Evolutionary conservation across 2,329 filamentous ascomycete species (phyloP).

Genomic region (Colletotrichum sp.): DNA sequence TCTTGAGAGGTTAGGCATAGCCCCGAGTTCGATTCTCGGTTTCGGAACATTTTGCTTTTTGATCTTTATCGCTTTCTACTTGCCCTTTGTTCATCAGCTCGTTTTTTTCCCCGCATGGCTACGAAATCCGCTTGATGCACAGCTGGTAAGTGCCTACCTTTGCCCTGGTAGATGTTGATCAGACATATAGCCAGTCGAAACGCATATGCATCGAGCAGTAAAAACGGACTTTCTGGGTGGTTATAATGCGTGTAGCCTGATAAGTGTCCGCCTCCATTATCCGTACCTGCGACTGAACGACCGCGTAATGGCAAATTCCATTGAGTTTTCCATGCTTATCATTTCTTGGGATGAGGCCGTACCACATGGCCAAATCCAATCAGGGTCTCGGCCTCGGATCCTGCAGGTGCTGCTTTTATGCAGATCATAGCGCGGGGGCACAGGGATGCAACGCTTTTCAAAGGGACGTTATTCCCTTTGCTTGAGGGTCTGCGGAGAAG

Average conservation of each 20-base stretch:
- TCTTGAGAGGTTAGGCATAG: constrained; percentile 5
- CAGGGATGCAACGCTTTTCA: background rate
- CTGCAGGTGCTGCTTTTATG: background rate
- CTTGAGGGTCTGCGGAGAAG: no score
- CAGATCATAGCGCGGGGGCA: background rate
- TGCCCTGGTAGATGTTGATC: background rate
- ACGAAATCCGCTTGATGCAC: background rate
- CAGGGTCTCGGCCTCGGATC: background rate
- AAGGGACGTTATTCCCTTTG: background rate
- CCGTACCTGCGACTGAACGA: background rate
- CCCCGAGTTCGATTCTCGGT: constrained; percentile 20
- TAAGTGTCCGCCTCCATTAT: background rate
- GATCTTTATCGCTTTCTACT: background rate
- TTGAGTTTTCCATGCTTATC: background rate
- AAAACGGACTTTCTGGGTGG: background rate
- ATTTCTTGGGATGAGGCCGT: background rate
- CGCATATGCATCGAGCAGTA: background rate
- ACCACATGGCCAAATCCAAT: background rate
- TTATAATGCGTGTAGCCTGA: background rate
- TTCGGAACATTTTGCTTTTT: constrained; percentile 7
- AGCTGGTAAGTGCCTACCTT: background rate
- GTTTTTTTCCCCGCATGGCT: background rate
- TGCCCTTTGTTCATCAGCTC: background rate
- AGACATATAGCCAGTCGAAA: background rate
- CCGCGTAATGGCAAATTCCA: background rate